These are phyloP conservation scores for Parastagonospora nodorum DNA, from an alignment of 2,329 filamentous ascomycete species.

Conservation along the genomic window DNA sequence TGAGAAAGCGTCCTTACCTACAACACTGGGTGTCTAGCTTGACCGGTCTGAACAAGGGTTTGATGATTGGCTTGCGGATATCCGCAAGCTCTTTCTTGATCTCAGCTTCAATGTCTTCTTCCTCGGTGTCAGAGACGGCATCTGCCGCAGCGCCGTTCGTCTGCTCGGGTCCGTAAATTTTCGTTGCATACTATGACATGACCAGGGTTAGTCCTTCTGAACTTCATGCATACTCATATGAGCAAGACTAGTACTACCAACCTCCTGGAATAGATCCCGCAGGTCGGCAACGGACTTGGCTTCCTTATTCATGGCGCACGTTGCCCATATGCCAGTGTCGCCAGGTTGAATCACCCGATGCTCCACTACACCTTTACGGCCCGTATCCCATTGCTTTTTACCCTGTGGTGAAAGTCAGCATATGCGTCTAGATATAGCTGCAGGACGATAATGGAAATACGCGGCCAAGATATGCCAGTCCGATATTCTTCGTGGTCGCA, in stretches of 20 bases:
- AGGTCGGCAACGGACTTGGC: slow-evolving; percentile 71
- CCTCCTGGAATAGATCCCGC: slow-evolving; percentile 68
- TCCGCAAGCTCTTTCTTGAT: slow-evolving; percentile 73
- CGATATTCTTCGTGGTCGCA: slow-evolving; percentile 14
- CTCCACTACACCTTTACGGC: slow-evolving; percentile 41
- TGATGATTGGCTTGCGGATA: slow-evolving; percentile 59
- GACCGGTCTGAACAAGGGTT: slow-evolving; percentile 58
- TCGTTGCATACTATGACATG: slow-evolving; percentile 70
- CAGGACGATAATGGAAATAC: slow-evolving; percentile 19
- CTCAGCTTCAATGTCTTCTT: slow-evolving; percentile 70
- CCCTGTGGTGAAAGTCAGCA: slow-evolving; percentile 36
- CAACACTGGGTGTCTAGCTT: slow-evolving; percentile 62
- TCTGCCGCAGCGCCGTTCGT: slow-evolving; percentile 50
- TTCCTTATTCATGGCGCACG: slow-evolving; percentile 74
- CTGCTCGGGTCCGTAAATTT: slow-evolving; percentile 50
- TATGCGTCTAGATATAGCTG: slow-evolving; percentile 14
- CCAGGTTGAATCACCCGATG: slow-evolving; percentile 63
- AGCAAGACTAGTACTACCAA: slow-evolving; percentile 43
- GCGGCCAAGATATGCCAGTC: slow-evolving; percentile 16
- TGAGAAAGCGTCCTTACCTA: slow-evolving; percentile 37
- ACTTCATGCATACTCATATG: background rate
- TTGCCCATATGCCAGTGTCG: slow-evolving; percentile 77
- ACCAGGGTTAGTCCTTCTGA: slow-evolving; percentile 15
- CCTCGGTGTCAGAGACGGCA: slow-evolving; percentile 36
- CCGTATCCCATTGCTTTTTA: slow-evolving; percentile 53